These are phyloP conservation scores for Dichotomopilus funicola DNA, from an alignment of 2,329 filamentous ascomycete species.

Conservation along the genomic window DNA sequence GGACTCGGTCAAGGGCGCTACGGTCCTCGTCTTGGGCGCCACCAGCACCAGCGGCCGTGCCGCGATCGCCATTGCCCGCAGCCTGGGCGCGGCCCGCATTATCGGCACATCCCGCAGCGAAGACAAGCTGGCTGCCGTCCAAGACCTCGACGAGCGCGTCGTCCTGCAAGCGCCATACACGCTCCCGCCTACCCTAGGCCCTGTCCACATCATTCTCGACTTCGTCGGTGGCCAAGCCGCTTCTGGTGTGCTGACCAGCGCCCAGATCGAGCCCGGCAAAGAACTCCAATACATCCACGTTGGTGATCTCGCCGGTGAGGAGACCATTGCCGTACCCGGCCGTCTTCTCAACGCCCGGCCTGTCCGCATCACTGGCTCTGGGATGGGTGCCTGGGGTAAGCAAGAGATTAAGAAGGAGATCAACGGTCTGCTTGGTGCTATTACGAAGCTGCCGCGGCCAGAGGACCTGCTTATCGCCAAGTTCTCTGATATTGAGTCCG, in stretches of 20 bases:
- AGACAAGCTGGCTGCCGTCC: constrained; percentile 2
- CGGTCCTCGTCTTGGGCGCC: constrained; percentile 7
- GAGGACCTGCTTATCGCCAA: background rate
- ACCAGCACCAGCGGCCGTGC: constrained; percentile 11
- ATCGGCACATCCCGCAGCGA: constrained; percentile 11
- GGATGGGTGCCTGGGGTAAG: constrained; percentile 13
- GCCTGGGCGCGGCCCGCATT: constrained; percentile 8
- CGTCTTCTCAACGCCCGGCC: constrained; percentile 8
- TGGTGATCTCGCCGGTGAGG: constrained; percentile 11
- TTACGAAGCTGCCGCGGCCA: constrained; percentile 3
- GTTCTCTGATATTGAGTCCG: background rate
- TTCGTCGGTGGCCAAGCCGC: constrained; percentile 9
- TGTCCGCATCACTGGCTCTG: constrained; percentile 8
- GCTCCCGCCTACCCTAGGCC: constrained; percentile 3
- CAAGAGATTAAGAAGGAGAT: constrained; percentile 10
- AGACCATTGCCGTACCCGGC: background rate
- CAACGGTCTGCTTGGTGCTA: constrained; percentile 2
- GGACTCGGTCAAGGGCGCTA: constrained; percentile 6
- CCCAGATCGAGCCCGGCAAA: constrained; percentile 6
- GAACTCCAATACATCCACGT: constrained; percentile 13
- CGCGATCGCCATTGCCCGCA: constrained; percentile 6
- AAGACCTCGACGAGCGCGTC: constrained; percentile 8
- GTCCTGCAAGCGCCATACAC: constrained; percentile 3
- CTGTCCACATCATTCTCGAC: constrained; percentile 10
- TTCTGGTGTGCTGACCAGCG: background rate